A percentile compares a stretch with the other conserved stretches of the same genome.
These are phyloP conservation scores for Carallia brachiata DNA, from an alignment of 345 rosid species.

Conservation along the genomic window DNA sequence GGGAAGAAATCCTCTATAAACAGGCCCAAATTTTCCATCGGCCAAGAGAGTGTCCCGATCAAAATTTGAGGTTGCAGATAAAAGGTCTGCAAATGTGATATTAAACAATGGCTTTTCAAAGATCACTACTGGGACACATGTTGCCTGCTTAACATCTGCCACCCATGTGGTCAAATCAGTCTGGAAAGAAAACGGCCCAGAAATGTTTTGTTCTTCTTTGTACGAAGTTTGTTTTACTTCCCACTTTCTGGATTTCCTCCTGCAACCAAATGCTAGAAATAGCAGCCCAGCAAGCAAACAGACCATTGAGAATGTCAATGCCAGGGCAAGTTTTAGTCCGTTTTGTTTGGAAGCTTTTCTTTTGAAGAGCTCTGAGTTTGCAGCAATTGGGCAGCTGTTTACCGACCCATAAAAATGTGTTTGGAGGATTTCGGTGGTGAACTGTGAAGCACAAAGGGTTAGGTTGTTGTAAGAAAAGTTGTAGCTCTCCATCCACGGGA, in stretches of 20 bases:
- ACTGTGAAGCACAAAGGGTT: constrained; percentile 58
- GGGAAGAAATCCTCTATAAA: constrained; percentile 84
- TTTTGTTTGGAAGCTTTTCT: constrained; percentile 39
- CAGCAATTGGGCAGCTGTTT: constrained; percentile 90
- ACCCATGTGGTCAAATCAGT: constrained; percentile 97
- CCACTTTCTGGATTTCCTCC: constrained; percentile 53
- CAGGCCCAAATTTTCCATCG: constrained; percentile 92
- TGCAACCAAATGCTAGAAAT: constrained; percentile 66
- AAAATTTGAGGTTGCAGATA: constrained; percentile 80
- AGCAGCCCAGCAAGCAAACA: constrained; percentile 59
- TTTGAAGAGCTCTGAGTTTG: constrained; percentile 58
- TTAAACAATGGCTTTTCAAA: constrained; percentile 89
- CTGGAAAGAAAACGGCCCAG: constrained; percentile 89
- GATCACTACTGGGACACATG: constrained; percentile 70
- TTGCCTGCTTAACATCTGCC: constrained; percentile 90
- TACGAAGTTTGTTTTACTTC: constrained; percentile 59
- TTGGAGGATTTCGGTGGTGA: constrained; percentile 42
- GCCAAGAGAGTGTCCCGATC: constrained; percentile 88
- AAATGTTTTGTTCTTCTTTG: constrained; percentile 72
- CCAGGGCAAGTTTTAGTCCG: constrained; percentile 64
- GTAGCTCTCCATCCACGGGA: constrained; percentile 60
- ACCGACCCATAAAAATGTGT: constrained; percentile 61
- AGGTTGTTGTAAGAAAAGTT: constrained; percentile 90
- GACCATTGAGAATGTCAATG: constrained; percentile 62
- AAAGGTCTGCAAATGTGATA: constrained; percentile 84